A percentile compares a stretch with the other conserved stretches of the same genome.
phyloP scores from a whole-genome alignment of 1,284 basidiomycete genomes.

The Trichosporon coremiiforme region DNA sequence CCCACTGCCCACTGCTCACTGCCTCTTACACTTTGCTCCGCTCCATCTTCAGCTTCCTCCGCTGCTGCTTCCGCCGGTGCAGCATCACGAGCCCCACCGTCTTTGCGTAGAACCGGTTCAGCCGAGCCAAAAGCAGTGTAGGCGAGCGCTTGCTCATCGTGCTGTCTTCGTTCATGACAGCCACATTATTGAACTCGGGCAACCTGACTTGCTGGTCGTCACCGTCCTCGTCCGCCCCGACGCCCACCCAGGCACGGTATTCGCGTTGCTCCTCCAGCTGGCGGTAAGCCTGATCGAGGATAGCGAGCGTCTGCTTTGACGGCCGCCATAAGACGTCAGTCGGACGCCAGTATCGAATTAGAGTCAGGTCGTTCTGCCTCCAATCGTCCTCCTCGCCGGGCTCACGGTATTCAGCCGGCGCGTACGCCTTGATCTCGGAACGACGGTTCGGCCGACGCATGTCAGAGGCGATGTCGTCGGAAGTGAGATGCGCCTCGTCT shows the following conservation, averaged over 20 bases:
- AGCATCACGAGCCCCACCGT: conserved; percentile 46
- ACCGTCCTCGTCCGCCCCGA: conserved; percentile 35
- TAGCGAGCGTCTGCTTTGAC: conserved; percentile 35
- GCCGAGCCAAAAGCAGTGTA: conserved; percentile 36
- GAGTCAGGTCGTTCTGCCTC: conserved; percentile 22
- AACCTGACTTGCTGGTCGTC: conserved; percentile 35
- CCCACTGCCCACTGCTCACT: not conserved
- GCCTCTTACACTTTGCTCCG: not conserved
- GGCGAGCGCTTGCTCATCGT: conserved; percentile 36
- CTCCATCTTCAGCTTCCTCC: conserved; percentile 4
- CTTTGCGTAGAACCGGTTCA: conserved; percentile 46
- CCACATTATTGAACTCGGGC: conserved; percentile 35
- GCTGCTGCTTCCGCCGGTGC: conserved; percentile 41
- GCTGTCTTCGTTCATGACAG: conserved; percentile 38
- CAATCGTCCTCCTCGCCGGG: not conserved
- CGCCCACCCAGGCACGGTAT: conserved; percentile 34
- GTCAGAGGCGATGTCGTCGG: conserved; percentile 25
- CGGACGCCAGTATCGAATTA: conserved; percentile 47
- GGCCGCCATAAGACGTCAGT: conserved; percentile 50
- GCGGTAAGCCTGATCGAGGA: conserved; percentile 44
- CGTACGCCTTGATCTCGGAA: conserved; percentile 23
- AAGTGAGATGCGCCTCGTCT: not conserved
- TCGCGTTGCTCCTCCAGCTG: conserved; percentile 41
- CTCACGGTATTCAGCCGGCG: conserved; percentile 1
- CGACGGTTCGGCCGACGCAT: conserved; percentile 43